These are phyloP conservation scores for Deuterostichococcus epilithicus DNA, from an alignment of 139 green algal species.

Conservation along the genomic window DNA sequence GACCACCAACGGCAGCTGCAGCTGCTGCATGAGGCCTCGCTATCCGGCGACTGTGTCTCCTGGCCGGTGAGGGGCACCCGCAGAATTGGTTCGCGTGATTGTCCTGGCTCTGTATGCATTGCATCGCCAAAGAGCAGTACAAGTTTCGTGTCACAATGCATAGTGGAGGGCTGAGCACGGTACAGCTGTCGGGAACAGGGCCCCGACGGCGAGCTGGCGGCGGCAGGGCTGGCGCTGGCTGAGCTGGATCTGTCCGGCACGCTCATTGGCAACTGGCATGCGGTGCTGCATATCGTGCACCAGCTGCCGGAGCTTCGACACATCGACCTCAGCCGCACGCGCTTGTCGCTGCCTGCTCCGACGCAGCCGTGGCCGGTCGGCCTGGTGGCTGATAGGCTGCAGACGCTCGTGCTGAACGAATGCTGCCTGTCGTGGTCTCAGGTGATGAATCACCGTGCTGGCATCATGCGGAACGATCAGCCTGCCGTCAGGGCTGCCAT, in stretches of 20 bases:
- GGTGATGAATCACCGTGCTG: slow-evolving; percentile 16
- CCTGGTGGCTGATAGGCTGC: slow-evolving; percentile 31
- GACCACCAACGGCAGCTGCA: slow-evolving; percentile 18
- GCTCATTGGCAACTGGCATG: slow-evolving; percentile 50
- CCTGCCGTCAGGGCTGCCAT: too few species aligned
- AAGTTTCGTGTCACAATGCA: background rate
- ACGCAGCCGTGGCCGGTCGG: background rate
- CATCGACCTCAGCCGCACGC: slow-evolving; percentile 60
- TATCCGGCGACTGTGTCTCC: background rate
- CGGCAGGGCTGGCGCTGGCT: slow-evolving; percentile 25
- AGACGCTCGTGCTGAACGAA: slow-evolving; percentile 66
- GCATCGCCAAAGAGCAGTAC: too few species aligned
- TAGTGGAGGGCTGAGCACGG: too few species aligned
- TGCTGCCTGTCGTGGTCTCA: slow-evolving; percentile 57
- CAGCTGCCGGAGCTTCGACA: slow-evolving; percentile 29
- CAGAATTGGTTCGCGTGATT: background rate
- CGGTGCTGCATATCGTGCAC: slow-evolving; percentile 23
- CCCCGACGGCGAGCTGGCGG: slow-evolving; percentile 12
- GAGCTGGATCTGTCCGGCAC: slow-evolving; percentile 67
- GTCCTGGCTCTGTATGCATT: too few species aligned
- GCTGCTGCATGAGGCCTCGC: slow-evolving; percentile 38
- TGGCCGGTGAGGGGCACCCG: background rate
- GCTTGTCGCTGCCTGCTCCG: slow-evolving; percentile 28
- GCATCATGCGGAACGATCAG: too few species aligned
- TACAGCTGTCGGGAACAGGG: too few species aligned